Conservation (phyloP, 2,329 filamentous ascomycete genomes). For the Epichloe sylvatica region DNA sequence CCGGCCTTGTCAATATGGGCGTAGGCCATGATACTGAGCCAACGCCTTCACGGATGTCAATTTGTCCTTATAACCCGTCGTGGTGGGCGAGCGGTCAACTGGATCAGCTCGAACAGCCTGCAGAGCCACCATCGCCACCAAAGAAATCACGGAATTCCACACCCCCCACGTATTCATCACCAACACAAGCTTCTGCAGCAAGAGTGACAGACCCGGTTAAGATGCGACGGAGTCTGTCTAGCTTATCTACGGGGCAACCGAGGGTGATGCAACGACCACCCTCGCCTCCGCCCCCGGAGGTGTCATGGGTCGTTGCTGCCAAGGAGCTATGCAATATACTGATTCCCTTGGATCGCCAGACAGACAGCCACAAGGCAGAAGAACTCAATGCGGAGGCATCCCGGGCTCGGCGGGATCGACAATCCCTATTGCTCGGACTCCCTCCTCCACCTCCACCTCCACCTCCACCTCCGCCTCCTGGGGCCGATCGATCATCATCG, state of each 20-base stretch:
- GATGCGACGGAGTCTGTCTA: conserved; percentile 49
- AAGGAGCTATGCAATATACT: conserved; percentile 71
- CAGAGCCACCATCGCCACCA: conserved; percentile 33
- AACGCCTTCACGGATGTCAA: conserved; percentile 11
- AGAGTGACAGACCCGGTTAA: conserved; percentile 59
- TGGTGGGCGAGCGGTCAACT: conserved; percentile 60
- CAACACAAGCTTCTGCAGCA: conserved; percentile 75
- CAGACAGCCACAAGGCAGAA: conserved; percentile 60
- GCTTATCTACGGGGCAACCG: conserved; percentile 22
- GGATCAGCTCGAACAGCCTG: conserved; percentile 52
- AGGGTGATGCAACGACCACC: conserved; percentile 25
- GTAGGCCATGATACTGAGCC: conserved; percentile 8
- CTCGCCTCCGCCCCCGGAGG: conserved; percentile 62
- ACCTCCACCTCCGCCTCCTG: conserved; percentile 4
- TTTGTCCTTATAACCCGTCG: conserved; percentile 44
- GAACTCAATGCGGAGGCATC: conserved; percentile 62
- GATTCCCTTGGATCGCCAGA: conserved; percentile 62
- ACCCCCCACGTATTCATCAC: conserved; percentile 68
- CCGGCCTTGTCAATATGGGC: conserved; percentile 26
- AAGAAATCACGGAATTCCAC: conserved; percentile 42
- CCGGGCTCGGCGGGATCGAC: conserved; percentile 48
- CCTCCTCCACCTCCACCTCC: conserved; percentile 12
- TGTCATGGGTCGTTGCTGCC: conserved; percentile 74
- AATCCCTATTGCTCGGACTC: conserved; percentile 31
- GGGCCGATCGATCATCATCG: conserved; percentile 31